Percentiles rank a stretch among this genome's conserved stretches.
Evolutionary conservation across 176 grass and related monocot genomes (phyloP).

Genomic region (Avena eriantha): DNA sequence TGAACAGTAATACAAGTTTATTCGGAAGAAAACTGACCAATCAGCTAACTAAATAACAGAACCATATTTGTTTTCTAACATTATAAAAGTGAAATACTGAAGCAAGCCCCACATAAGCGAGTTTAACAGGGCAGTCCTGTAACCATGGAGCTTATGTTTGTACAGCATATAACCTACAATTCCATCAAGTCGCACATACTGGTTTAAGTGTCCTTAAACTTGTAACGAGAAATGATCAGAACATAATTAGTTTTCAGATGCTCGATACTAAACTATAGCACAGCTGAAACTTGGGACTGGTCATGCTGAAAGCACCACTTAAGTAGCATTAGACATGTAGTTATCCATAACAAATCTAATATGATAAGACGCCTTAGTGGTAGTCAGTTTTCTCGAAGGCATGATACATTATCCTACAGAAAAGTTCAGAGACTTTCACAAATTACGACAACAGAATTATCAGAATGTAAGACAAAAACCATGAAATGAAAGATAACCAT

Average conservation of each 20-base stretch:
- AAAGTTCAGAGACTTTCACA: background rate
- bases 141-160: background rate
- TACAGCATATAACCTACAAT: conserved; percentile 1
- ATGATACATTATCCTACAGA: conserved; percentile 9
- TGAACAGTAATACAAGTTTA: background rate
- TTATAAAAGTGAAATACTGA: background rate
- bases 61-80: background rate
- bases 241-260: background rate
- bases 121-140: background rate
- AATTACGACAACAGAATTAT: background rate
- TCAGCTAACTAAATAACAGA: background rate
- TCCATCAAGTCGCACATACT: background rate
- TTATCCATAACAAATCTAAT: background rate
- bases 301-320: background rate
- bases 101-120: background rate
- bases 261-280: background rate
- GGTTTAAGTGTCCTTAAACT: conserved; percentile 1
- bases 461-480: background rate
- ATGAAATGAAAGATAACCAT: conserved; percentile 5
- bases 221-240: background rate
- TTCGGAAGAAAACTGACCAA: background rate
- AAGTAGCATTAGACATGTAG: background rate
- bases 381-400: background rate
- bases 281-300: background rate
- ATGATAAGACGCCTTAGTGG: background rate